phyloP scores from a whole-genome alignment of 2,329 filamentous ascomycete species.

The Moelleriella libera region DNA sequence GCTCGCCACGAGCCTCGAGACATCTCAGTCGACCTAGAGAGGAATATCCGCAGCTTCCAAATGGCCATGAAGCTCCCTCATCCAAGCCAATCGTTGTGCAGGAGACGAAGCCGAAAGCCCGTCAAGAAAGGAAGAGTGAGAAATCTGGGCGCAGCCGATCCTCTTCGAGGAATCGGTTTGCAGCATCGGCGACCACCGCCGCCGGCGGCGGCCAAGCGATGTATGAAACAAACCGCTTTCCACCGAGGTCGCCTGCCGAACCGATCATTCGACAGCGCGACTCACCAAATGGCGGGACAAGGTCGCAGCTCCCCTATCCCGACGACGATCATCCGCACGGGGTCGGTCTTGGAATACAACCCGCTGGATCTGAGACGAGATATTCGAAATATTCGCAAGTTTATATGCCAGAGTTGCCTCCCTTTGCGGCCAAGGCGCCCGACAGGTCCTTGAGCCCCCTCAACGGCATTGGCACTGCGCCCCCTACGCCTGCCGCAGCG shows the following conservation, averaged over 20 bases:
- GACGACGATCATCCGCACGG: slow-evolving; percentile 17
- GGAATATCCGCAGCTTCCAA: slow-evolving; percentile 17
- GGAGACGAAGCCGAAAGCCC: slow-evolving; percentile 12
- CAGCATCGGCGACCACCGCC: slow-evolving; percentile 11
- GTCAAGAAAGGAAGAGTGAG: slow-evolving; percentile 7
- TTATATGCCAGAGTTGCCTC: slow-evolving; percentile 11
- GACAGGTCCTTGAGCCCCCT: neutral
- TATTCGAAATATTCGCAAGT: slow-evolving; percentile 3
- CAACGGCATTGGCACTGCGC: neutral
- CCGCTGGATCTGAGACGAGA: neutral
- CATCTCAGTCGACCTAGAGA: slow-evolving; percentile 24
- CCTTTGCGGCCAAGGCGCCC: neutral
- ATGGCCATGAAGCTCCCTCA: slow-evolving; percentile 14
- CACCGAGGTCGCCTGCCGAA: neutral
- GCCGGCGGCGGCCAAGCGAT: neutral
- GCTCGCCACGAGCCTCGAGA: slow-evolving; percentile 9
- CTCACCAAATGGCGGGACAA: slow-evolving; percentile 5
- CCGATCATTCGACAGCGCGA: slow-evolving; percentile 10
- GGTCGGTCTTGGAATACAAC: slow-evolving; percentile 10
- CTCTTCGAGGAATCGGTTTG: slow-evolving; percentile 19
- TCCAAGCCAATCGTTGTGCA: slow-evolving; percentile 21
- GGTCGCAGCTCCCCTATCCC: slow-evolving; percentile 20
- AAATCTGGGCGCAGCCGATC: slow-evolving; percentile 11
- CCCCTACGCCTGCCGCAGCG: slow-evolving; percentile 1
- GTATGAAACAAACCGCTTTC: neutral